Conservation (phyloP, 352 stramenopile genomes). For the Detonula confervacea region DNA sequence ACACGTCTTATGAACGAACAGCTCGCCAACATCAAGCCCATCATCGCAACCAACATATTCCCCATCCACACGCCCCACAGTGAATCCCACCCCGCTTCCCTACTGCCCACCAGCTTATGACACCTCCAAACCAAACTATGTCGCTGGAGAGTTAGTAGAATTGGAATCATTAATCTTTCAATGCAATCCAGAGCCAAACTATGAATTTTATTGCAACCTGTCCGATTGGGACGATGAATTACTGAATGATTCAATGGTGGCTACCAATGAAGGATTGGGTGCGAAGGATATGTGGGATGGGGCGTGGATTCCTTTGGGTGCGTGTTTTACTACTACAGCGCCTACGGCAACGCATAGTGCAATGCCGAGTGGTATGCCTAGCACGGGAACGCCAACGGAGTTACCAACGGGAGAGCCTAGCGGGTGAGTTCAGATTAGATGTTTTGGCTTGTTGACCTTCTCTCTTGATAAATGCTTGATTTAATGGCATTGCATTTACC, state of each 20-base stretch:
- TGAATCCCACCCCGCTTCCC: slow-evolving; percentile 5
- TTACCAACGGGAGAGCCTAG: not conserved
- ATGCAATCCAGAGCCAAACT: not conserved
- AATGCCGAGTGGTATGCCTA: not conserved
- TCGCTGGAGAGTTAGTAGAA: slow-evolving; percentile 14
- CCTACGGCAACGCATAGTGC: slow-evolving; percentile 1
- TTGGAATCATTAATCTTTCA: slow-evolving; percentile 12
- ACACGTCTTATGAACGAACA: too few relatives aligned
- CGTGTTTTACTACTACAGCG: slow-evolving; percentile 8
- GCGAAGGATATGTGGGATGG: slow-evolving; percentile 14
- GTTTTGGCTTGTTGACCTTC: not conserved
- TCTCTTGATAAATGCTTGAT: not conserved
- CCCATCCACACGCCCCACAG: not conserved
- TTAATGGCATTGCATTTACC: too few relatives aligned
- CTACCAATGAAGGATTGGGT: too few relatives aligned
- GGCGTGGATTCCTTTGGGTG: slow-evolving; percentile 2
- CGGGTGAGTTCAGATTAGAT: not conserved
- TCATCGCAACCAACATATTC: not conserved
- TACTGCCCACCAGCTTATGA: slow-evolving; percentile 18
- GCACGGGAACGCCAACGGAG: not conserved
- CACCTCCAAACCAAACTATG: slow-evolving; percentile 12
- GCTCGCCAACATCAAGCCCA: not conserved
- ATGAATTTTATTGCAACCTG: slow-evolving; percentile 12
- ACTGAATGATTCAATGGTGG: too few relatives aligned
- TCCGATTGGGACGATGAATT: not conserved